Percentiles rank a stretch among this genome's conserved stretches.
These are phyloP conservation scores for Leptoxyphium fumago DNA, from an alignment of 2,329 filamentous ascomycete species.

Conservation along the genomic window DNA sequence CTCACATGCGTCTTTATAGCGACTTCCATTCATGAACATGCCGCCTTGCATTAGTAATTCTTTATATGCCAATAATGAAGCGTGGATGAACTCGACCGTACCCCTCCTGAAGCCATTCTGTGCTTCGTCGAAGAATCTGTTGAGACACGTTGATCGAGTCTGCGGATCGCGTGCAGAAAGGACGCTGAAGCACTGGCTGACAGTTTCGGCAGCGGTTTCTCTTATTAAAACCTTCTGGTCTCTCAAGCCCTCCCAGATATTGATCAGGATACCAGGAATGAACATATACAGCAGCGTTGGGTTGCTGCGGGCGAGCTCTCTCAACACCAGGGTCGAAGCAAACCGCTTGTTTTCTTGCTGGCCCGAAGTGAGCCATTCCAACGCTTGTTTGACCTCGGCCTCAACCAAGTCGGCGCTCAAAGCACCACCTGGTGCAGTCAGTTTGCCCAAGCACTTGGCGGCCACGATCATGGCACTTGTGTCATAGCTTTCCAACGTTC, in stretches of 20 bases:
- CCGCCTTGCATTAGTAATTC: conserved; percentile 87
- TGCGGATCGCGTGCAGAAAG: conserved; percentile 83
- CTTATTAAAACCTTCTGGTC: conserved; percentile 85
- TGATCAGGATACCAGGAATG: conserved; percentile 86
- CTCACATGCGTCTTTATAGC: conserved; percentile 80
- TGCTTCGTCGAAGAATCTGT: conserved; percentile 78
- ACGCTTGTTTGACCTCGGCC: conserved; percentile 85
- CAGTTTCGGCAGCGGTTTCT: conserved; percentile 79
- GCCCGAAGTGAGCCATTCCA: conserved; percentile 95
- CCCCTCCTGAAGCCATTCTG: conserved; percentile 63
- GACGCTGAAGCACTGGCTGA: conserved; percentile 91
- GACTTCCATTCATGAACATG: conserved; percentile 95
- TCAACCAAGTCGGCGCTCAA: conserved; percentile 92
- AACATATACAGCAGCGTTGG: conserved; percentile 93
- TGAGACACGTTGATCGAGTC: conserved; percentile 77
- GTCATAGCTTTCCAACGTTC: conserved; percentile 79
- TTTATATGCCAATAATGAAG: conserved; percentile 82
- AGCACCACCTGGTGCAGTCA: conserved; percentile 84
- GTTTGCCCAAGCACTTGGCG: conserved; percentile 72
- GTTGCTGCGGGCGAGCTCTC: conserved; percentile 82
- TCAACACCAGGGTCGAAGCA: conserved; percentile 77
- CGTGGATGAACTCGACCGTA: conserved; percentile 79
- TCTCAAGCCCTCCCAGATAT: conserved; percentile 87
- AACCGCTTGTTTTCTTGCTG: conserved; percentile 86
- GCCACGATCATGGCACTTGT: conserved; percentile 81